Evolutionary conservation across 1,139 yeast species (phyloP), one percentile per base, ranked within the genome.

Genomic region (Scheffersomyces stambukii): DNA sequence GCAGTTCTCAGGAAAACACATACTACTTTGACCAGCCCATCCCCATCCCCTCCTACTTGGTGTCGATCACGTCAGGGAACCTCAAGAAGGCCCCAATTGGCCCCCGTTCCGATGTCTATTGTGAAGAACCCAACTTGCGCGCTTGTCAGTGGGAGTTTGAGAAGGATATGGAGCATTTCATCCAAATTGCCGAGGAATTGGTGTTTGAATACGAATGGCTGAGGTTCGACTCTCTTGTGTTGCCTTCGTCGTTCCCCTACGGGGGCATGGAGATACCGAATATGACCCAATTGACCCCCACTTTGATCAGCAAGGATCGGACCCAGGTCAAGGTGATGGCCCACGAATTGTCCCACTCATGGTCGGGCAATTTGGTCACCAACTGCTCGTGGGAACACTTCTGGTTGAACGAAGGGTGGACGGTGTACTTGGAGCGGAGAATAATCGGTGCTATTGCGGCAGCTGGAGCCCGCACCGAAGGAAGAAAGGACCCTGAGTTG

Each of bases 261-360:
- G 66, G 66, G 10, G 66, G 65, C 8, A 60, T 60, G 66, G 66
- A 60, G 35, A 60, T 57, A 35, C 66, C 66, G 16, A 59, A 59
- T 33, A 50, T 58, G 35, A 57, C 64, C 1, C 60, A 56, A 40
- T 60, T 58, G 17, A 59, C 66, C 1, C 65, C 66, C 0, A 58
- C 64, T 3, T 45, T 60, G 27, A 50, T 60, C 13, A 46, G 61
- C 39, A 50, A 51, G 24, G 66, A 60, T 34, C 36, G 66, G 29
- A 50, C 62, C 6, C 64, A 60, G 35, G 57, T 55, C 11, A 53
- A 48, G 29, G 65, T 60, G 3, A 48, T 60, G 45, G 66, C 66
- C 0, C 66, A 60, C 37, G 66, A 60, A 36, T 50, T 60, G 37
- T 64, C 66, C 3, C 66, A 60, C 33, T 57, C 63, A 10, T 60